Evolutionary conservation across 1,139 yeast genomes (phyloP), one percentile per base, ranked within the genome.

Genomic region (Pichia sp.): DNA sequence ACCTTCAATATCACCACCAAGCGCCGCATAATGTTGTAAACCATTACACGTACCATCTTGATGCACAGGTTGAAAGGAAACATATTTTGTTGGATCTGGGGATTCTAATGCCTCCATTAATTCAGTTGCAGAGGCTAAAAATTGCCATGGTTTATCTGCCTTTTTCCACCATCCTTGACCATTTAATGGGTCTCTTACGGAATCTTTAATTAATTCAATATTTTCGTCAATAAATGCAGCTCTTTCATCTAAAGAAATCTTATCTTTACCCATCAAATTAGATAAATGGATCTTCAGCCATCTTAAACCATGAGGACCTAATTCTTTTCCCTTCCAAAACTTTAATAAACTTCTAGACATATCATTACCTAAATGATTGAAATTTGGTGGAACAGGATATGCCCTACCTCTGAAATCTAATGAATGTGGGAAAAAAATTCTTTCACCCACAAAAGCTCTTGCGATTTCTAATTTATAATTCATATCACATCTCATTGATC

Each of bases 11-110:
- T 92, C 97, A 67, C 97, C 97, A 59, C 97, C 98, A 40, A 92
- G 74, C 0, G 98, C 98, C 18, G 98, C 97, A 68, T 92, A 92
- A 68, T 92, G 98, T 66, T 92, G 98, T 51, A 92, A 74, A 7
- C 98, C 98, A 64, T 92, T 92, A 70, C 98, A 92, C 0, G 97
- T 87, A 58, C 98, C 98, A 68, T 92, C 98, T 68, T 89, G 97
- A 65, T 92, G 97, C 18, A 92, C 88, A 1, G 97, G 97, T 53
- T 88, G 78, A 60, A 86, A 88, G 2, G 95, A 85, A 29, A 83
- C 69, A 61, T 68, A 89, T 55, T 82, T 76, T 5, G 82, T 75
- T 2, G 97, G 97, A 57, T 88, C 87, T 6, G 75, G 78, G 52
- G 82, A 69, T 53, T 81, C 73, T 58, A 78, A 67, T 1, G 97